Evolutionary conservation across 345 rosid species (phyloP).

Genomic region (Brassica nigra): DNA sequence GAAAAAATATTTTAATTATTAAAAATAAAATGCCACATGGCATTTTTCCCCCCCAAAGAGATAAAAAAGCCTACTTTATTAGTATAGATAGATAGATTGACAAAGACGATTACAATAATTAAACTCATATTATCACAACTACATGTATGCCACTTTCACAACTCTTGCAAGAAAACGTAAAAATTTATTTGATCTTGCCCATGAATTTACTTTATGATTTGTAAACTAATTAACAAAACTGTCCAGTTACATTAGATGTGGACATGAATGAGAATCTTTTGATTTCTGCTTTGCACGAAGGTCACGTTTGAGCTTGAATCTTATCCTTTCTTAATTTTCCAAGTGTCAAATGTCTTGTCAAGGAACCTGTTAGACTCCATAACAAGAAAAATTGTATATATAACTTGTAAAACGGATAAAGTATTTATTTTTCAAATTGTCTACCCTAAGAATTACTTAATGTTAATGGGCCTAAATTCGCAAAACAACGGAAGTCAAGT

Average conservation of each 20-base stretch:
- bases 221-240: not conserved
- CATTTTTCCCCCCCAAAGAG: too few relatives aligned
- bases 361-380: not conserved
- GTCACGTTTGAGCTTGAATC: constrained; percentile 22
- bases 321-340: not conserved
- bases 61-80: too few relatives aligned
- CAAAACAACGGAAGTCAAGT: not conserved
- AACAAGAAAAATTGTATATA: not conserved
- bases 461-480: not conserved
- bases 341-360: constrained; percentile 20
- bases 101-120: not conserved
- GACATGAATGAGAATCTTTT: not conserved
- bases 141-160: not conserved
- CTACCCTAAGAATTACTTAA: not conserved
- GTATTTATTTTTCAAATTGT: not conserved
- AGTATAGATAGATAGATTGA: too few relatives aligned
- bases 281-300: constrained; percentile 26
- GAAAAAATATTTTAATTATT: too few relatives aligned
- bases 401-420: not conserved
- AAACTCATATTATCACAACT: not conserved
- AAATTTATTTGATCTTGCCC: not conserved
- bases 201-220: not conserved
- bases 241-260: not conserved
- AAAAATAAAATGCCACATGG: too few relatives aligned
- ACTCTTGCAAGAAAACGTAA: not conserved